Evolutionary conservation across 805 yeast genomes (phyloP), one percentile per base, ranked within the genome.

Genomic region (Hanseniaspora hatyaiensis): DNA sequence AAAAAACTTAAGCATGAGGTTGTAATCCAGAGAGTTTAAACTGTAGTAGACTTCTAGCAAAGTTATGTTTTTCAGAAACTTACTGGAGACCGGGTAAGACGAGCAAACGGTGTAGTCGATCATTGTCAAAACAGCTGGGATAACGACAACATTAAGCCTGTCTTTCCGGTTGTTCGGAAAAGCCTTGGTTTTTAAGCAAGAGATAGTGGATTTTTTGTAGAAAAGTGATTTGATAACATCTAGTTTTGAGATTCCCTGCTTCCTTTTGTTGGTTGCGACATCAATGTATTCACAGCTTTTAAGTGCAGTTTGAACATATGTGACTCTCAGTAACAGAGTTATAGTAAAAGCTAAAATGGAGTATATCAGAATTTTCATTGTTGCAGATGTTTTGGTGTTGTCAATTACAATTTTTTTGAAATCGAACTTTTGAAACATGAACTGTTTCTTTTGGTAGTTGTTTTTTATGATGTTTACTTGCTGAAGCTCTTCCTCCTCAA

Each of bases 51-150:
- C 37, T 36, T 45, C 49, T 6, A 45, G 22, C 4, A 45, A 22
- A 6, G 34, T 23, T 5, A 45, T 22, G 23, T 45, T 45, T 16
- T 37, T 45, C 13, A 45, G 13, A 24, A 45, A 45, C n/a, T 23
- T 45, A 24, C 38, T 37, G n/a, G 34, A 16, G 4, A 32, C 4
- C 4, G 28, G 31, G n/a, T 37, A 37, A 12, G 36, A 18, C 12
- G 33, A 19, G 19, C 49, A 45, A 12, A 45, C 18, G 26, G 49
- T 45, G n/a, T 45, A 45, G 18, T 45, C 49, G 6, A 37, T n/a
- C 20, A 33, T 24, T 1, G 42, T 31, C 18, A 45, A 31, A 24
- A 37, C 15, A 4, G 49, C 49, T 16, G 49, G 49, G 16, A 45
- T n/a, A 13, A 45, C 34, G 8, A 37, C 49, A 16, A 45, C 29